A percentile compares a stretch with the other conserved stretches of the same genome.
Evolutionary conservation across 257 asterid species (phyloP).

Genomic region (Avicennia marina): DNA sequence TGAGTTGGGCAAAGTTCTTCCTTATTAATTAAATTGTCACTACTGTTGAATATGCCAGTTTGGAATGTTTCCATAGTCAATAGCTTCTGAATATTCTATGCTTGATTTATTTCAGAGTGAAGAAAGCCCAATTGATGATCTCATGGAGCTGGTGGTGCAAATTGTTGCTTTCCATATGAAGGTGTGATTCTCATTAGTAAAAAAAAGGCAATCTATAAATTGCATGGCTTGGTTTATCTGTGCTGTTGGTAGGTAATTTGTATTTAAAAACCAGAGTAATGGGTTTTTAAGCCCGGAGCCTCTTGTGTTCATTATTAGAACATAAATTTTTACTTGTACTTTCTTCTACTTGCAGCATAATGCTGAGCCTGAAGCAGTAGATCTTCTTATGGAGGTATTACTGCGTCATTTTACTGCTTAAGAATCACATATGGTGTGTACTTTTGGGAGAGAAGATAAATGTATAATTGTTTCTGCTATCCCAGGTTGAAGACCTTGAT

Average conservation of each 20-base stretch:
- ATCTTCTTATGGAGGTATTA: slow-evolving; percentile 79
- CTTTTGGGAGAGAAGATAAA: neutral
- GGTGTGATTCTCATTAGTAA: slow-evolving; percentile 52
- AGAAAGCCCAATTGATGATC: slow-evolving; percentile 60
- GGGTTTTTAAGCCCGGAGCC: no score
- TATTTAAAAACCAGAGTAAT: no score
- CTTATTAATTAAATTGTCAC: no score
- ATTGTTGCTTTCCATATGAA: slow-evolving; percentile 91
- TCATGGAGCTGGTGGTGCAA: slow-evolving; percentile 83
- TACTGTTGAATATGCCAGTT: no score
- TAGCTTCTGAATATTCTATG: neutral
- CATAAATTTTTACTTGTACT: slow-evolving; percentile 11
- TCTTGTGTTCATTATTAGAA: no score
- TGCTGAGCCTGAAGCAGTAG: slow-evolving; percentile 88
- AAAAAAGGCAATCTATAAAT: no score
- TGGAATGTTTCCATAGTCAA: no score
- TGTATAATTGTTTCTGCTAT: neutral
- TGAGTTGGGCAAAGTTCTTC: no score
- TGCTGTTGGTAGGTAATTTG: no score
- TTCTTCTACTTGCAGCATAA: slow-evolving; percentile 68
- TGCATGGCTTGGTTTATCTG: no score
- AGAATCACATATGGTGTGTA: neutral
- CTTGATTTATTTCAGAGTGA: slow-evolving; percentile 39
- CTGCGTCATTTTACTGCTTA: neutral
- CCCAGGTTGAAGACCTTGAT: slow-evolving; percentile 95